Evolutionary conservation across 495 filamentous ascomycete species (phyloP).

Genomic region (Penicillium cinerascens): DNA sequence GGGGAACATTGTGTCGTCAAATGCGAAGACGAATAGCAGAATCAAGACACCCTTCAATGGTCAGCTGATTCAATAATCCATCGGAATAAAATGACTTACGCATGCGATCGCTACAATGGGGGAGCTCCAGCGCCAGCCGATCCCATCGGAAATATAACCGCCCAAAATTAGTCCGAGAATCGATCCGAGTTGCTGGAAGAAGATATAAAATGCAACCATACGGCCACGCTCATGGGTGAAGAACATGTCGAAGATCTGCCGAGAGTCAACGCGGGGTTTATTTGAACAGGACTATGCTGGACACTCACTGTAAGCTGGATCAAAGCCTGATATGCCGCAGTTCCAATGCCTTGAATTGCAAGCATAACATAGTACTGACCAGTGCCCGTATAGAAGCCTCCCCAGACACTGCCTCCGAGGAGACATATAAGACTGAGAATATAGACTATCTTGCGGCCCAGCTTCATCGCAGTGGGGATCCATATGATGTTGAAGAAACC

Average conservation of each 20-base stretch:
- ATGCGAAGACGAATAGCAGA: slow-evolving; percentile 31
- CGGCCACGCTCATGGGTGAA: slow-evolving; percentile 27
- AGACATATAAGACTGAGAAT: slow-evolving; percentile 25
- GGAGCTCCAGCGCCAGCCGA: slow-evolving; percentile 35
- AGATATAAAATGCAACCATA: slow-evolving; percentile 27
- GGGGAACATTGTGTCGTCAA: slow-evolving; percentile 37
- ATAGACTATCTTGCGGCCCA: slow-evolving; percentile 32
- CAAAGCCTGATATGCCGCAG: slow-evolving; percentile 29
- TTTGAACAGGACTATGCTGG: neutral
- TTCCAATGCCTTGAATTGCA: slow-evolving; percentile 25
- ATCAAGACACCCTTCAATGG: slow-evolving; percentile 19
- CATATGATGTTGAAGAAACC: slow-evolving; percentile 36
- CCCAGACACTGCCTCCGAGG: slow-evolving; percentile 22
- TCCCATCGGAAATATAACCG: slow-evolving; percentile 27
- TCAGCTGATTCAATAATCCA: neutral
- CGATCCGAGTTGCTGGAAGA: slow-evolving; percentile 28
- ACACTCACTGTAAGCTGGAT: slow-evolving; percentile 27
- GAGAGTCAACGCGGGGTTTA: neutral
- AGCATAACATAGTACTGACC: slow-evolving; percentile 26
- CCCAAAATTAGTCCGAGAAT: slow-evolving; percentile 27
- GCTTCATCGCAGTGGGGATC: slow-evolving; percentile 33
- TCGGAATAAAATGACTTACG: slow-evolving; percentile 4
- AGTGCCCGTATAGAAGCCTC: slow-evolving; percentile 21
- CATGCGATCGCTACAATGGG: slow-evolving; percentile 33
- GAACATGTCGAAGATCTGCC: slow-evolving; percentile 32